Evolutionary conservation across 495 filamentous ascomycete genomes (phyloP).

Genomic region (Penicillium desertorum): DNA sequence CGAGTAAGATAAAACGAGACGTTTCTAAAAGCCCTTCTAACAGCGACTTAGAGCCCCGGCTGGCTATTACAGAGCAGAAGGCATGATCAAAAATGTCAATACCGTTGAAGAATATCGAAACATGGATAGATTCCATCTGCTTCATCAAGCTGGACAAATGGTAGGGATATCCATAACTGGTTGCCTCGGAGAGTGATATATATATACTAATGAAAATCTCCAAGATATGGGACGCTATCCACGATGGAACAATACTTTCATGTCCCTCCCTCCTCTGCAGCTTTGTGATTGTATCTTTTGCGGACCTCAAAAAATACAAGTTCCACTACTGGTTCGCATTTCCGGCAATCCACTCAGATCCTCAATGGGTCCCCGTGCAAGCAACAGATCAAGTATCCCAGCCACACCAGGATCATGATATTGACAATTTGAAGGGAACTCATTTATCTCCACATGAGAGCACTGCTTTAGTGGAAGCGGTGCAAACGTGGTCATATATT

Average conservation of each 20-base stretch:
- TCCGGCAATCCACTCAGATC: constrained; percentile 85
- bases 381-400: constrained; percentile 11
- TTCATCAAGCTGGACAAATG: constrained; percentile 71
- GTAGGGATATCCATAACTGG: constrained; percentile 45
- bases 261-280: constrained; percentile 86
- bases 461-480: constrained; percentile 68
- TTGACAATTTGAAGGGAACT: constrained; percentile 31
- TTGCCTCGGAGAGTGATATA: background rate
- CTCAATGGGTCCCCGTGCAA: constrained; percentile 62
- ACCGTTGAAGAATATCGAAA: constrained; percentile 90
- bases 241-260: constrained; percentile 92
- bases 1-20: constrained; percentile 58
- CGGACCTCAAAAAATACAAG: constrained; percentile 92
- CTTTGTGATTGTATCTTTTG: constrained; percentile 88
- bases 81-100: constrained; percentile 93
- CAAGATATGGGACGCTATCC: constrained; percentile 95
- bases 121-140: constrained; percentile 66
- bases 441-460: constrained; percentile 63
- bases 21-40: constrained; percentile 8
- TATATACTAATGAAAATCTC: background rate
- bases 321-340: constrained; percentile 96
- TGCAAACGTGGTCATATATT: constrained; percentile 82
- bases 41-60: constrained; percentile 59
- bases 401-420: constrained; percentile 14
- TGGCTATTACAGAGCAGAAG: constrained; percentile 78